A percentile compares a stretch with the other conserved stretches of the same genome.
Conservation (phyloP, 306 rosid genomes). For the Cyclanthera cordifolia region DNA sequence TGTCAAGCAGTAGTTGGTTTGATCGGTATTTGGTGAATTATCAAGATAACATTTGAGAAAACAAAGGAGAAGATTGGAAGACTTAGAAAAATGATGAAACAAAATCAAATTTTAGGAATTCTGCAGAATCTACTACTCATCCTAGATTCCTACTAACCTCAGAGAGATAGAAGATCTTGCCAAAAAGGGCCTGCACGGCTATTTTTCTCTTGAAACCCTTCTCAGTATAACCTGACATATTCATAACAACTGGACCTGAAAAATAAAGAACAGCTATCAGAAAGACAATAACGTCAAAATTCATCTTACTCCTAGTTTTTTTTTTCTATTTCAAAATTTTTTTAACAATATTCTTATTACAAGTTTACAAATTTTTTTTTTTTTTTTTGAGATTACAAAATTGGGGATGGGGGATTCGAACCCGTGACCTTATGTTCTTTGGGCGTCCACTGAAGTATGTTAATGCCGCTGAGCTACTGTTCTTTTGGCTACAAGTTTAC, state of each 20-base stretch:
- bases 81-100: no score
- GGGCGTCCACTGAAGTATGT: no score
- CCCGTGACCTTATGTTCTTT: no score
- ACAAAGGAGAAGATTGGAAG: no score
- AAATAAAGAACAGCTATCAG: constrained; percentile 14
- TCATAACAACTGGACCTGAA: constrained; percentile 73
- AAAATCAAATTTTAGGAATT: not conserved
- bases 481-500: not conserved
- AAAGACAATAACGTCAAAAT: not conserved
- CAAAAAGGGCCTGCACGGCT: constrained; percentile 82
- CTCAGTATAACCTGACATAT: constrained; percentile 74
- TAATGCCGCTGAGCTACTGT: no score
- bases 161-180: constrained; percentile 83
- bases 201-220: constrained; percentile 93
- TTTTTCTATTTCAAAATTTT: no score
- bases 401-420: no score
- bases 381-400: no score
- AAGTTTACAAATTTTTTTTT: not conserved
- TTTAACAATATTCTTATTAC: no score
- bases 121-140: not conserved
- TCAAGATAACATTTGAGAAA: not conserved
- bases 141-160: constrained; percentile 50
- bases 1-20: not conserved
- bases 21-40: not conserved
- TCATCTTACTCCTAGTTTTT: not conserved